Evolutionary conservation across 2,329 filamentous ascomycete species (phyloP).

Genomic region (Geosmithia flava): DNA sequence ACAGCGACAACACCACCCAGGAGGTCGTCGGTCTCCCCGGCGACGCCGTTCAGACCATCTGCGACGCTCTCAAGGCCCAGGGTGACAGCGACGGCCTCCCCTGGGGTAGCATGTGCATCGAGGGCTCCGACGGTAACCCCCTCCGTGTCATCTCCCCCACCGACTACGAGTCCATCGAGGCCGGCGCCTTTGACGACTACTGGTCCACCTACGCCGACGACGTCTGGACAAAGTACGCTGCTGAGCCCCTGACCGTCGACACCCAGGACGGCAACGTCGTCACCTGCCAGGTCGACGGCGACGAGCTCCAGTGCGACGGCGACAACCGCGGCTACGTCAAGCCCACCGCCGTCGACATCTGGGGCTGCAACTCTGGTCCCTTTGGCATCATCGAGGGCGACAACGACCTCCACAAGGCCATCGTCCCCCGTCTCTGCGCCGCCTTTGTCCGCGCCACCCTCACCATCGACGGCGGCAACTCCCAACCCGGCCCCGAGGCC

Average conservation of each 20-base stretch:
- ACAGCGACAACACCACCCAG: conserved; percentile 20
- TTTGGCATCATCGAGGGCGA: conserved; percentile 24
- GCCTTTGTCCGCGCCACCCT: conserved; percentile 36
- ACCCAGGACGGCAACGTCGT: conserved; percentile 24
- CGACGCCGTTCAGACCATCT: conserved; percentile 24
- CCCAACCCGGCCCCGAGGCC: conserved; percentile 25
- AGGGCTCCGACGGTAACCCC: conserved; percentile 18
- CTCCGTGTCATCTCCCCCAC: conserved; percentile 33
- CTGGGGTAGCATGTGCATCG: conserved; percentile 33
- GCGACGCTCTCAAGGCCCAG: conserved; percentile 24
- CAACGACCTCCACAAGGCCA: conserved; percentile 25
- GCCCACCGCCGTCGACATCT: conserved; percentile 32
- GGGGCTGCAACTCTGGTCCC: conserved; percentile 35
- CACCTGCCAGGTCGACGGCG: conserved; percentile 21
- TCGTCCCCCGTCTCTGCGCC: conserved; percentile 35
- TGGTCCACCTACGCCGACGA: conserved; percentile 30
- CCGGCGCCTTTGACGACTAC: conserved; percentile 24
- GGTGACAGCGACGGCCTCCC: conserved; percentile 21
- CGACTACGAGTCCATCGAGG: conserved; percentile 21
- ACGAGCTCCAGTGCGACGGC: conserved; percentile 23
- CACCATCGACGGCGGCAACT: conserved; percentile 29
- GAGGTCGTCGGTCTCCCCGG: conserved; percentile 24
- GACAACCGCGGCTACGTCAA: conserved; percentile 29
- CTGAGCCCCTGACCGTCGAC: conserved; percentile 24
- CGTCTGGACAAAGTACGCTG: conserved; percentile 30